phyloP scores from a whole-genome alignment of 129 eudicot genomes.

The Artemisia argyi region DNA sequence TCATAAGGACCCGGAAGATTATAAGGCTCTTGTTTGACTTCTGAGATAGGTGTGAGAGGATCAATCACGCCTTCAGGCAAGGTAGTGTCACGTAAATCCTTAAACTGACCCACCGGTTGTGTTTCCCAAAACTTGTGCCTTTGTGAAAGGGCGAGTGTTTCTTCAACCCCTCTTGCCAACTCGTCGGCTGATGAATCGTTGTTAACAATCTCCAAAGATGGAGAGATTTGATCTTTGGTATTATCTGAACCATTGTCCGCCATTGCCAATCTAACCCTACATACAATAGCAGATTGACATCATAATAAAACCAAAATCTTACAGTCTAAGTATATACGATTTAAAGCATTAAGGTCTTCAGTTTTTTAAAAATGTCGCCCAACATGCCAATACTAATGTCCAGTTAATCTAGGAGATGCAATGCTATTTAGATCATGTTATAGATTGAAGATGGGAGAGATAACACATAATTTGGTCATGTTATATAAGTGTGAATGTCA shows the following conservation, averaged over 20 bases:
- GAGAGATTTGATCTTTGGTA: constrained; percentile 32
- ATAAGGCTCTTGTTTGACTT: constrained; percentile 67
- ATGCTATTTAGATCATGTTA: too few species aligned
- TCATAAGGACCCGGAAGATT: constrained; percentile 57
- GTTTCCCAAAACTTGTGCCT: constrained; percentile 71
- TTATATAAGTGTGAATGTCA: too few species aligned
- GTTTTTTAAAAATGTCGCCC: too few species aligned
- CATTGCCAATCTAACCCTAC: constrained; percentile 31
- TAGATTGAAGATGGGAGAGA: too few species aligned
- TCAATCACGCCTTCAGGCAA: constrained; percentile 65
- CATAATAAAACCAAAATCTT: neutral
- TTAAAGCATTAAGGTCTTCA: too few species aligned
- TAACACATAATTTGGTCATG: too few species aligned
- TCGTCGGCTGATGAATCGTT: constrained; percentile 35
- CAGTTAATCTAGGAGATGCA: too few species aligned
- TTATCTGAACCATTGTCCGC: constrained; percentile 42
- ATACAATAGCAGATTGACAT: neutral
- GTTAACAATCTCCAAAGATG: constrained; percentile 32
- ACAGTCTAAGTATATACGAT: too few species aligned
- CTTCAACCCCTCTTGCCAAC: constrained; percentile 47
- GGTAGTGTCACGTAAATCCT: constrained; percentile 46
- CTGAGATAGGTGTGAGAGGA: constrained; percentile 48
- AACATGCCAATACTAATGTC: too few species aligned
- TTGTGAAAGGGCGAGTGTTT: constrained; percentile 47
- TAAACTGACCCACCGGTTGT: constrained; percentile 69